Percentiles rank a stretch among this genome's conserved stretches.
These are phyloP conservation scores for Phaeosphaeria sp. DNA, from an alignment of 2,329 filamentous ascomycete genomes.

Conservation along the genomic window DNA sequence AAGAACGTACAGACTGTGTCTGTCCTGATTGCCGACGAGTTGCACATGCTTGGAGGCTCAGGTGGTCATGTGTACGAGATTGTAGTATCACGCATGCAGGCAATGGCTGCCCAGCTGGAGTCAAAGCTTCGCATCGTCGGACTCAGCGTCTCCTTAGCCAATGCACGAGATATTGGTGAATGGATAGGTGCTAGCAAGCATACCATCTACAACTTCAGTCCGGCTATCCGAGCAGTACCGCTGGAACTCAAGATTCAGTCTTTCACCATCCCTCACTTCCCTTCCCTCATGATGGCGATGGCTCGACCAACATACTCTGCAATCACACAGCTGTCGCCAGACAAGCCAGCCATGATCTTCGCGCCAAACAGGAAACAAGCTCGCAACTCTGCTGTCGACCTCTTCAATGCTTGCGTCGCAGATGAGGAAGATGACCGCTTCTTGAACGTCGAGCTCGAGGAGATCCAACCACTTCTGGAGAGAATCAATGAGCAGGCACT, in stretches of 20 bases:
- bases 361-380: constrained; percentile 94
- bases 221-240: constrained; percentile 85
- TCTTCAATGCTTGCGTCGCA: constrained; percentile 84
- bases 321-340: constrained; percentile 83
- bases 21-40: constrained; percentile 91
- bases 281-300: constrained; percentile 98
- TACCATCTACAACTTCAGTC: constrained; percentile 98
- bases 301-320: constrained; percentile 91
- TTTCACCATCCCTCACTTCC: constrained; percentile 95
- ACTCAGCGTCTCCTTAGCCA: constrained; percentile 88
- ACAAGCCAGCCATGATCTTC: constrained; percentile 90
- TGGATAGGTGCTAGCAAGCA: constrained; percentile 99
- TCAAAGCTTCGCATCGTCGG: constrained; percentile 86
- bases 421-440: constrained; percentile 95
- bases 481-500: constrained; percentile 86
- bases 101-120: constrained; percentile 88
- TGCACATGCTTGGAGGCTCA: constrained; percentile 89
- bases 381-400: constrained; percentile 82
- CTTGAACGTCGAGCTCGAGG: constrained; percentile 81
- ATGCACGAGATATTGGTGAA: constrained; percentile 91
- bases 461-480: constrained; percentile 81
- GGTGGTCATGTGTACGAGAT: constrained; percentile 93
- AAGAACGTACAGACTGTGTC: constrained; percentile 93
- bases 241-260: constrained; percentile 95
- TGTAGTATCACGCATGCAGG: constrained; percentile 97